Conservation (phyloP, 768 basidiomycete genomes). For the Melanogaster broomeanus region DNA sequence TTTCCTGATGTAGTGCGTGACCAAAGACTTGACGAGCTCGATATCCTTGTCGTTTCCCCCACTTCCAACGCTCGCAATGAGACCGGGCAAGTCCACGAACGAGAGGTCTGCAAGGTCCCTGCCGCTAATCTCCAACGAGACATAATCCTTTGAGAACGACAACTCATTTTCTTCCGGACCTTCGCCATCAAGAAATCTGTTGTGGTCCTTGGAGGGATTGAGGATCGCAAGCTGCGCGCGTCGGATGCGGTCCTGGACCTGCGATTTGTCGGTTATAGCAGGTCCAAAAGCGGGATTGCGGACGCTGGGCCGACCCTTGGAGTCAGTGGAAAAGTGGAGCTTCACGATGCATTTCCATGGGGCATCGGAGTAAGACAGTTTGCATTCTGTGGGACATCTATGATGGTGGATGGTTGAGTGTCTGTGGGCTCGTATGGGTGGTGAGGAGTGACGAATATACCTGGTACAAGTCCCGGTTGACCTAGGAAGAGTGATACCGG, state of each 20-base stretch:
- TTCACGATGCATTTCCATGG: constrained; percentile 51
- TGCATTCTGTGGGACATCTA: constrained; percentile 56
- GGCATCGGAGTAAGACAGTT: constrained; percentile 37
- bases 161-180: constrained; percentile 2
- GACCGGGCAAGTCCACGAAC: constrained; percentile 59
- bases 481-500: constrained; percentile 67
- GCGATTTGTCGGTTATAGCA: constrained; percentile 45
- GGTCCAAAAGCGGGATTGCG: constrained; percentile 43
- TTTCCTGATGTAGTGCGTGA: constrained; percentile 53
- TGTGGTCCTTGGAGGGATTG: constrained; percentile 40
- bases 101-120: constrained; percentile 58
- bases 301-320: constrained; percentile 33
- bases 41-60: constrained; percentile 54
- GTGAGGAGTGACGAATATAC: constrained; percentile 31
- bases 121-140: constrained; percentile 56
- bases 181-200: background rate
- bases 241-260: constrained; percentile 63
- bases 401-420: background rate
- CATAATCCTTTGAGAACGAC: constrained; percentile 50
- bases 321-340: constrained; percentile 41
- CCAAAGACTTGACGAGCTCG: constrained; percentile 55
- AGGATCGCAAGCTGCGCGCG: constrained; percentile 62
- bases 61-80: constrained; percentile 52
- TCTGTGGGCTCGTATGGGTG: background rate
- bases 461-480: constrained; percentile 71